These are phyloP conservation scores for Rubroshorea leprosula DNA, from an alignment of 345 rosid species.

Conservation along the genomic window DNA sequence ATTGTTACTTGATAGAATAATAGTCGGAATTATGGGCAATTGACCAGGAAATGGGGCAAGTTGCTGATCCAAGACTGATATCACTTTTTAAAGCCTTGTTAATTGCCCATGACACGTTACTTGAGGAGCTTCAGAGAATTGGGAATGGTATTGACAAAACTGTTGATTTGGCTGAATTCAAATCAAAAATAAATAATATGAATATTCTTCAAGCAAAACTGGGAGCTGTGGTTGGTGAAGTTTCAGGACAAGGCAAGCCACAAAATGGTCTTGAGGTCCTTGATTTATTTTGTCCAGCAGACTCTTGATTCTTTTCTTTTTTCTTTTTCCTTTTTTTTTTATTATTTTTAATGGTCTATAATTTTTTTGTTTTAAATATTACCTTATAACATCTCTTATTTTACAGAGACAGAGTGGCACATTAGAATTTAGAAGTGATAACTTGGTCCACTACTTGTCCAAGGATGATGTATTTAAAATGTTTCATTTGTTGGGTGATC, in stretches of 20 bases:
- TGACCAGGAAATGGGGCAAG: slow-evolving; percentile 44
- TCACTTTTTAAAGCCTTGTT: slow-evolving; percentile 63
- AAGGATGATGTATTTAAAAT: slow-evolving; percentile 38
- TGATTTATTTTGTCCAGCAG: slow-evolving; percentile 32
- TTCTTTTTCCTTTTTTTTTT: slow-evolving; percentile 12
- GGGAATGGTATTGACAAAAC: slow-evolving; percentile 47
- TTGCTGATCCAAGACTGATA: slow-evolving; percentile 37
- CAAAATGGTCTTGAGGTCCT: slow-evolving; percentile 76
- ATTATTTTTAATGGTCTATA: neutral
- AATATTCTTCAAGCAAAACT: slow-evolving; percentile 31
- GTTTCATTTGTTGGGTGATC: slow-evolving; percentile 58
- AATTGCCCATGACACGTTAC: slow-evolving; percentile 51
- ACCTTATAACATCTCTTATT: neutral
- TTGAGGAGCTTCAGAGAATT: slow-evolving; percentile 60
- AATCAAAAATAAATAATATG: slow-evolving; percentile 40
- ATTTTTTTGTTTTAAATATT: neutral
- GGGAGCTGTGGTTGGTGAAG: slow-evolving; percentile 29
- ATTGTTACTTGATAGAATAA: slow-evolving; percentile 11
- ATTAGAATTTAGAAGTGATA: slow-evolving; percentile 35
- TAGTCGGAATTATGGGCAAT: slow-evolving; percentile 21
- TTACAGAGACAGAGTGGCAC: slow-evolving; percentile 46
- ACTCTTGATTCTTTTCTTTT: neutral
- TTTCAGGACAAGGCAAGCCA: slow-evolving; percentile 56
- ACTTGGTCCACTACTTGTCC: slow-evolving; percentile 17
- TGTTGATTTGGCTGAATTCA: slow-evolving; percentile 42